A percentile compares a stretch with the other conserved stretches of the same genome.
phyloP scores from a whole-genome alignment of 495 filamentous ascomycete species.

The Trichoderma gamsii region DNA sequence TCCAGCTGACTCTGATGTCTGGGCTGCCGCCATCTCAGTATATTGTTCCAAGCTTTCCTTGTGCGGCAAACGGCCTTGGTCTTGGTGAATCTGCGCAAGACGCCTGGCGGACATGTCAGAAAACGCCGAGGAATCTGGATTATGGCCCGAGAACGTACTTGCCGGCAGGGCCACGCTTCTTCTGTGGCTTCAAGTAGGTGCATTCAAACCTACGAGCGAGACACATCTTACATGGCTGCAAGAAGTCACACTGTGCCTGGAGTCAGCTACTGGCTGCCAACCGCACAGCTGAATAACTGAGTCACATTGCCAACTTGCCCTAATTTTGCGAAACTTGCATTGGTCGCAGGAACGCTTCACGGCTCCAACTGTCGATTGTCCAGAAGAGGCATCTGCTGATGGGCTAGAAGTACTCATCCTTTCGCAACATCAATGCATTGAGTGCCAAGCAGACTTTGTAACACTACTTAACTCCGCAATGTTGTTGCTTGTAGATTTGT shows the following conservation, averaged over 20 bases:
- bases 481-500: too few relatives aligned
- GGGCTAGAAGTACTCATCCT: too few relatives aligned
- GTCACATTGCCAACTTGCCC: background rate
- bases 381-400: too few relatives aligned
- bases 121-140: background rate
- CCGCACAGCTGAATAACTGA: background rate
- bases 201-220: background rate
- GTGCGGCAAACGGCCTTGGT: background rate
- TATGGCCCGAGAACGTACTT: background rate
- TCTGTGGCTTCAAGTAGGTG: background rate
- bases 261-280: background rate
- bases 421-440: too few relatives aligned
- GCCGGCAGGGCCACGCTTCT: background rate
- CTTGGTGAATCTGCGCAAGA: background rate
- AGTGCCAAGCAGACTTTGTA: too few relatives aligned
- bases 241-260: background rate
- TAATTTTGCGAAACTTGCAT: background rate
- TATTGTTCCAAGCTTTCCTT: too few relatives aligned
- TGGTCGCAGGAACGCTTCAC: background rate
- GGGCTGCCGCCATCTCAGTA: too few relatives aligned
- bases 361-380: too few relatives aligned
- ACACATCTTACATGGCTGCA: background rate
- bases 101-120: background rate
- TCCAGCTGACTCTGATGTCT: too few relatives aligned
- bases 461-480: too few relatives aligned